Base-by-base conservation (phyloP, 768 basidiomycete species). In the Suillus weaverae region DNA sequence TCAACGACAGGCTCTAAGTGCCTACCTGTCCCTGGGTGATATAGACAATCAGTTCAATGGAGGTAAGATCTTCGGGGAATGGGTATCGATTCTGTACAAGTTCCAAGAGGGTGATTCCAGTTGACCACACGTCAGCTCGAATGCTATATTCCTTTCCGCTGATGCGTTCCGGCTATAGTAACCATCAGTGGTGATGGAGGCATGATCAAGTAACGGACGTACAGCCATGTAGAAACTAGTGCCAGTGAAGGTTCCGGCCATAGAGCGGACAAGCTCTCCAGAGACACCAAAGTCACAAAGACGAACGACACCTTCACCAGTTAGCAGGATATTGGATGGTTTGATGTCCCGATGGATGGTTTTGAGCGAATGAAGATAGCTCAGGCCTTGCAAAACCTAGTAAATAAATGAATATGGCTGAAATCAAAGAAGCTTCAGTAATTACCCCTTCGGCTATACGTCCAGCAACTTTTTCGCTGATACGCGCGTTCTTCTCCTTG, bases 181-280 rank as follows among this genome's bases (percentile, higher is more conserved):
- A 36, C 26, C 18, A 39, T 20, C 35, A 62, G 13, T 44, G 5
- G 9, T 7, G 53, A 54, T 54, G 9, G 4, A 35, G 33, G 8
- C 43, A 39, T n/a, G 22, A 38, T 38, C 5, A 11, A 50, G 4
- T 14, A 50, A 59, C 30, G 26, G 35, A 87, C 96, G 77, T 72
- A 98, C 97, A 69, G 97, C 96, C 97, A 99, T 99, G 79, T 99
- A 99, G 69, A 93, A 91, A 74, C 95, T 95, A 51, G 97, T 99
- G 8, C 97, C 97, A 1, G 97, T 99, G 73, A 98, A 99, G 1
- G 97, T 99, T 62, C 92, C 93, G 18, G 97, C 97, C 67, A 92
- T 77, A 60, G 92, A 94, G 72, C 91, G 88, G 70, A 98, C 89
- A 30, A 99, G 84, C 77, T 97, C 94, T 48, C 97, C 97, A 33